These are phyloP conservation scores for Alternaria brassicae DNA, from an alignment of 2,329 filamentous ascomycete genomes.

Conservation along the genomic window DNA sequence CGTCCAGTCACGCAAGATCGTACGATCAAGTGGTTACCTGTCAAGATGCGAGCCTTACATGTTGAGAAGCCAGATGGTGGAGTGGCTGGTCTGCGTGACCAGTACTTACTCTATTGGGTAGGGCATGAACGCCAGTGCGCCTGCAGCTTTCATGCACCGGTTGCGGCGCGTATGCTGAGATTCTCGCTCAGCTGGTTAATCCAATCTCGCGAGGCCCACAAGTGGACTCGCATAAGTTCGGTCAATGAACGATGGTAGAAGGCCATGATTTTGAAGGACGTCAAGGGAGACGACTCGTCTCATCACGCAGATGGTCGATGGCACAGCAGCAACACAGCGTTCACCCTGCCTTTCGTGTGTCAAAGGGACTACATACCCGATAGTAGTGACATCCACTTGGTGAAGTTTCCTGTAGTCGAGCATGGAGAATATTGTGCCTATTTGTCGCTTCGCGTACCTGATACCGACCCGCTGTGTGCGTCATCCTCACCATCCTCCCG, in stretches of 20 bases:
- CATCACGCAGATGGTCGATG: not conserved
- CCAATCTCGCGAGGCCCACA: not conserved
- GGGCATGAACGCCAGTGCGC: slow-evolving; percentile 15
- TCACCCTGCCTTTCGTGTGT: slow-evolving; percentile 7
- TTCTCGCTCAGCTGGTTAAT: not conserved
- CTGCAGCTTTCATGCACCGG: slow-evolving; percentile 12
- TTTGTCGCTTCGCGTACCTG: slow-evolving; percentile 14
- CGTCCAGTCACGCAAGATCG: slow-evolving; percentile 18
- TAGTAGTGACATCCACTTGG: not conserved
- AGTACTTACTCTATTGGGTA: slow-evolving; percentile 12
- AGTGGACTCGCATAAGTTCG: not conserved
- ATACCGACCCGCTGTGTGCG: slow-evolving; percentile 36
- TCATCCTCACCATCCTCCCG: slow-evolving; percentile 17
- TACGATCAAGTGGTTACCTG: not conserved
- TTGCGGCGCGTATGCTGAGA: slow-evolving; percentile 22
- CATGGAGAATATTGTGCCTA: not conserved
- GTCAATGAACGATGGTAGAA: not conserved
- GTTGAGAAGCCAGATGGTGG: slow-evolving; percentile 12
- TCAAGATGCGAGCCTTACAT: slow-evolving; percentile 9
- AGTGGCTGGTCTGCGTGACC: slow-evolving; percentile 15
- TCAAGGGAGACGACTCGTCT: not conserved
- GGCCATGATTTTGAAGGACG: not conserved
- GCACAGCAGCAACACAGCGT: slow-evolving; percentile 6
- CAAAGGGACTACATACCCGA: not conserved
- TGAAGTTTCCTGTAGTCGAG: not conserved